Base-by-base conservation (phyloP, 306 rosid species). In the Prinsepia uniflora region DNA sequence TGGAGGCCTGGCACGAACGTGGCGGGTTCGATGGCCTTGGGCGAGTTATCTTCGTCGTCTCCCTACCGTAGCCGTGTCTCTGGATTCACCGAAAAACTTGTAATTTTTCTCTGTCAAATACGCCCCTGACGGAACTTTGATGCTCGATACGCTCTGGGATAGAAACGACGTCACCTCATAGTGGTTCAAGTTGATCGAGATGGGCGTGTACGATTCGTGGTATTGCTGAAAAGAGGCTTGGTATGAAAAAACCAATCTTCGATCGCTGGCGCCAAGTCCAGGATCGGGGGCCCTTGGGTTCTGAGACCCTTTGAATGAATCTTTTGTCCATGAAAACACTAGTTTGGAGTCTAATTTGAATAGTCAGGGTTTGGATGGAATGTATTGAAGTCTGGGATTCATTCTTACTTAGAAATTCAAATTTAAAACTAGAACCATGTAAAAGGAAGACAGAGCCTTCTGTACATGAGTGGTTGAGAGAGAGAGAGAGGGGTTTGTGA, bases 231-330 rank as follows among this genome's bases (percentile, higher is more conserved):
- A 83, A 6, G 97, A 94, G 77, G 92, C 42, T 85, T 91, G 97
- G 67, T 97, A 95, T 47, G 97, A 91, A 77, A 87, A 94, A 1
- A 97, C 97, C 71, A 89, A 82, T 61, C 97, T 65, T 14, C 99
- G 89, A 80, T 94, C 97, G 82, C 43, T 78, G 67, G 72, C 68
- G 14, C 78, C 81, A 74, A 86, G 78, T 14, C 83, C 87, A 60
- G 84, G 78, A 74, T 85, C 90, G 55, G 84, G 75, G 75, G 85
- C 85, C 76, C 86, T 72, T 67, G 91, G 83, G 66, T 63, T 78
- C 56, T 68, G 88, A 4, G 77, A 52, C 72, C 18, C 76, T 85
- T 81, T 85, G 71, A 65, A 84, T 53, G 88, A 85, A 43, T 70
- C 52, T 46, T 52, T 54, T 72, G 54, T 86, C 89, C 95, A 85